Evolutionary conservation across 192 early-diverging fungal genomes (phyloP).

Genomic region (Coemansia sp.): DNA sequence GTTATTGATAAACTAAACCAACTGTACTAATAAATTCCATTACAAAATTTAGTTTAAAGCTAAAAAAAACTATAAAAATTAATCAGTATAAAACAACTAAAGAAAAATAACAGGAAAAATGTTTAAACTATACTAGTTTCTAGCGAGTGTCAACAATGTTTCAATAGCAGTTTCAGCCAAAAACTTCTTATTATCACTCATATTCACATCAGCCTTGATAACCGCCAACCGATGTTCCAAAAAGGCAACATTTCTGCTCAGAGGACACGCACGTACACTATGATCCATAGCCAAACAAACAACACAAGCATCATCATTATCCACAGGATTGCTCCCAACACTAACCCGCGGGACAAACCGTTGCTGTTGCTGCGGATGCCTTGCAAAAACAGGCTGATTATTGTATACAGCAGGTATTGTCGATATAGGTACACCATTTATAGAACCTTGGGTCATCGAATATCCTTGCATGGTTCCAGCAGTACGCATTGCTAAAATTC

Average conservation of each 20-base stretch:
- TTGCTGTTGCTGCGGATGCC: not conserved
- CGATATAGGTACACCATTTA: not conserved
- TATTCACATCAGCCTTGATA: not conserved
- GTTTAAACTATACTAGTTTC: no score
- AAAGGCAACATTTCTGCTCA: not conserved
- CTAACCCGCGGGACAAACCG: not conserved
- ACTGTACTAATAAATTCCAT: no score
- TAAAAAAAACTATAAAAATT: no score
- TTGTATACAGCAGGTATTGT: not conserved
- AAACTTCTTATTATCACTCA: constrained; percentile 3
- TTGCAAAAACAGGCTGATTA: not conserved
- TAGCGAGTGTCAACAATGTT: not conserved
- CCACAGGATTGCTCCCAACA: not conserved
- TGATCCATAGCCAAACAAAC: not conserved
- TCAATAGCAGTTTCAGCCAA: not conserved
- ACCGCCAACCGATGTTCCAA: not conserved
- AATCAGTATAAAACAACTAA: not conserved
- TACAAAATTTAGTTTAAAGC: no score
- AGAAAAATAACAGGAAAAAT: not conserved
- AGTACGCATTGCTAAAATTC: not conserved
- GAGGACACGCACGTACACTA: not conserved
- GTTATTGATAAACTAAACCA: no score
- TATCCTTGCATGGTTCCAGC: not conserved
- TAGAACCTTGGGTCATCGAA: not conserved
- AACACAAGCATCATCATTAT: not conserved